phyloP scores from a whole-genome alignment of 768 basidiomycete species.

The Russula olivacea region DNA sequence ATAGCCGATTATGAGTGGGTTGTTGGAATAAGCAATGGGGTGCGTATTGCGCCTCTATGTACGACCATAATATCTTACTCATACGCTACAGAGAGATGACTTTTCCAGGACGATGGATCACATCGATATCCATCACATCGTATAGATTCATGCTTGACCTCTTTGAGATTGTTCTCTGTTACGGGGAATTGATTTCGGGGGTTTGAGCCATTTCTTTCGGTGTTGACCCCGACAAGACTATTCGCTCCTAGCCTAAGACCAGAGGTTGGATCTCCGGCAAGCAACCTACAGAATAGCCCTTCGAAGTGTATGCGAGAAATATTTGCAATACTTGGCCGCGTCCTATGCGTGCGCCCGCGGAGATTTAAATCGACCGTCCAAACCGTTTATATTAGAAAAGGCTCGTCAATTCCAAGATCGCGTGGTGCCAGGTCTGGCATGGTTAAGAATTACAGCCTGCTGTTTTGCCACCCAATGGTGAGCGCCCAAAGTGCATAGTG shows the following conservation, averaged over 20 bases:
- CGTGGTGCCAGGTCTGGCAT: not conserved
- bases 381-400: not conserved
- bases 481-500: not conserved
- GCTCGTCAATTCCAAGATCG: not conserved
- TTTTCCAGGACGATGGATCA: slow-evolving; percentile 1
- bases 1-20: slow-evolving; percentile 22
- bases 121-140: slow-evolving; percentile 19
- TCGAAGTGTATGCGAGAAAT: not conserved
- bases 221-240: not conserved
- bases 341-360: not conserved
- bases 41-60: not conserved
- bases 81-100: slow-evolving; percentile 1
- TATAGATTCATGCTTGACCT: not conserved
- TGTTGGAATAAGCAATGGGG: slow-evolving; percentile 14
- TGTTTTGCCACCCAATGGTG: not conserved
- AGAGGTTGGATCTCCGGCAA: not conserved
- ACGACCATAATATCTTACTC: not conserved
- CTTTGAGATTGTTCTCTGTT: not conserved
- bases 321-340: not conserved
- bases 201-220: not conserved
- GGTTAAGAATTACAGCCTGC: not conserved
- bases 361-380: not conserved
- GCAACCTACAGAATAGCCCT: not conserved
- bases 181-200: not conserved
- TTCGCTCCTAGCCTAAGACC: no score